Percentiles rank a stretch among this genome's conserved stretches.
Conservation (phyloP, 78 protist species). For the Tieghemostelium lacteum region DNA sequence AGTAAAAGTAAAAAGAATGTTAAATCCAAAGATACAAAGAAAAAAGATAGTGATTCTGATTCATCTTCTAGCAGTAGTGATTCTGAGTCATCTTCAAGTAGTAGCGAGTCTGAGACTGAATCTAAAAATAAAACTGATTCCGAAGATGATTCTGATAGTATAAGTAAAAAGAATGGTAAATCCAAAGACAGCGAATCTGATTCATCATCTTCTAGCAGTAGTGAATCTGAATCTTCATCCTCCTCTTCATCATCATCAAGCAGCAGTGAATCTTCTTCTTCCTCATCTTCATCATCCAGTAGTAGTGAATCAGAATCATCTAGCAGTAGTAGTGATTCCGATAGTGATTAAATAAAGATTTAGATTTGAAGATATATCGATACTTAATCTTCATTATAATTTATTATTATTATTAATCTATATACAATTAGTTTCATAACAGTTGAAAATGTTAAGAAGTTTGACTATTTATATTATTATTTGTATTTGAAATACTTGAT, state of each 20-base stretch:
- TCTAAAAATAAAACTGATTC: neutral
- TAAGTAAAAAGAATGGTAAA: neutral
- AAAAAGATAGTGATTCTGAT: neutral
- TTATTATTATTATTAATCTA: no score
- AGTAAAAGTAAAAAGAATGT: neutral
- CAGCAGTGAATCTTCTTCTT: neutral
- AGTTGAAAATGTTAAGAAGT: no score
- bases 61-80: neutral
- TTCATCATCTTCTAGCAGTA: neutral
- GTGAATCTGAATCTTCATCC: neutral
- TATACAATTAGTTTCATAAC: no score
- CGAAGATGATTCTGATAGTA: neutral
- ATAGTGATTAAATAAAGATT: neutral
- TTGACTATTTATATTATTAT: no score
- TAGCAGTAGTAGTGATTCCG: neutral
- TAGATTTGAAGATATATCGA: no score
- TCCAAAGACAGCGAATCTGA: neutral
- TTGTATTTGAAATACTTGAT: no score
- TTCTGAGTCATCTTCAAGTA: constrained; percentile 11
- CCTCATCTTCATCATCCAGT: neutral
- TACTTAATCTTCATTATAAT: no score
- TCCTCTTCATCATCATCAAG: neutral
- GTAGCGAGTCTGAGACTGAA: neutral
- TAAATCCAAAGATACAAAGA: neutral
- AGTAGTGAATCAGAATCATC: neutral